Conservation (phyloP, 1,284 basidiomycete species). For the Singerocomus inundabilis region DNA sequence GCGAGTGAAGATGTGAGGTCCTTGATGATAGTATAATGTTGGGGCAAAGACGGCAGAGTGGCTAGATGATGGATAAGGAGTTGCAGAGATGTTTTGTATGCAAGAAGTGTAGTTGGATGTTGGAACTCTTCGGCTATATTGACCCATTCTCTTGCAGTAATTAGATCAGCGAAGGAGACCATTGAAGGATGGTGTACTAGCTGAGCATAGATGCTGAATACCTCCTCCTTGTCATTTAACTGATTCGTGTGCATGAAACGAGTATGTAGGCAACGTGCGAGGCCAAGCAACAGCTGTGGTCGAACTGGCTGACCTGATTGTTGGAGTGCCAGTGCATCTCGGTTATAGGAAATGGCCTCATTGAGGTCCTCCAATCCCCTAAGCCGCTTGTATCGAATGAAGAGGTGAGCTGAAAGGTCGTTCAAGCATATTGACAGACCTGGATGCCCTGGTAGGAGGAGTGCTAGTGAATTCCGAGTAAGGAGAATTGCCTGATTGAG, state of each 20-base stretch:
- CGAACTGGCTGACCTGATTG: neutral
- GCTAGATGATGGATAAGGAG: too few relatives aligned
- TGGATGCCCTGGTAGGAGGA: neutral
- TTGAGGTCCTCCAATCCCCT: neutral
- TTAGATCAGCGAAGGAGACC: neutral
- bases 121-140: too few relatives aligned
- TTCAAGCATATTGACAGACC: neutral
- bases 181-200: neutral
- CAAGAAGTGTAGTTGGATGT: too few relatives aligned
- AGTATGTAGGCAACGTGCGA: accelerated
- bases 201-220: neutral
- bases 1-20: neutral
- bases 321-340: neutral
- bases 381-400: neutral
- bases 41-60: too few relatives aligned
- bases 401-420: neutral
- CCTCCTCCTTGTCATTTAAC: neutral
- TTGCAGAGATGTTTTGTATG: too few relatives aligned
- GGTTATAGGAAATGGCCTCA: neutral
- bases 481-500: neutral
- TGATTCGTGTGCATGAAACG: neutral
- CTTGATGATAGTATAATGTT: too few relatives aligned
- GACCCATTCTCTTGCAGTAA: too few relatives aligned
- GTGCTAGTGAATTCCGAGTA: neutral
- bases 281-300: neutral